These are phyloP conservation scores for Chlorophyllum brunneum DNA, from an alignment of 768 basidiomycete species.

Conservation along the genomic window DNA sequence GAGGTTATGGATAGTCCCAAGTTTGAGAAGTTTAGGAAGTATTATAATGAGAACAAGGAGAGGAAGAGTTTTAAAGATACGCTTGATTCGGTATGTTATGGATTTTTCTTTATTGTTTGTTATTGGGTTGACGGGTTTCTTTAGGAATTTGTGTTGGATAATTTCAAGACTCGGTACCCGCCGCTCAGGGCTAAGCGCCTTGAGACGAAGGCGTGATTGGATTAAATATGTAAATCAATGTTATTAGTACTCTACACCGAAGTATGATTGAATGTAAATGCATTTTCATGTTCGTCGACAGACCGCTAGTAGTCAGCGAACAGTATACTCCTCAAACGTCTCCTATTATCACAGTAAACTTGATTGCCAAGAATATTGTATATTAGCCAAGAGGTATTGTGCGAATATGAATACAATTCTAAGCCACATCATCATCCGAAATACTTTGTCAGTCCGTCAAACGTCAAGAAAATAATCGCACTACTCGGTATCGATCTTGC, in stretches of 20 bases:
- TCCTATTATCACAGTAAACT: no score
- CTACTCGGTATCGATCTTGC: constrained; percentile 83
- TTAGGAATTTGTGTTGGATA: neutral
- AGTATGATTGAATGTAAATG: no score
- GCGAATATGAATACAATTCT: neutral
- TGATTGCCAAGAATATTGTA: no score
- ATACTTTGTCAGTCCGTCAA: constrained; percentile 64
- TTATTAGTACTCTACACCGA: no score
- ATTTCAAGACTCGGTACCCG: neutral
- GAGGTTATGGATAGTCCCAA: constrained; percentile 37
- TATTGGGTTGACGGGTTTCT: neutral
- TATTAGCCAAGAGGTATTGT: no score
- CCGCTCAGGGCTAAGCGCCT: neutral
- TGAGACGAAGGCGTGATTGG: no score
- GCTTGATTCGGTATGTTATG: constrained; percentile 47
- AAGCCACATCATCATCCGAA: constrained; percentile 26
- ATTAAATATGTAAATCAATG: no score
- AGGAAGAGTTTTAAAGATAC: constrained; percentile 54
- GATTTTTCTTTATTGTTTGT: neutral
- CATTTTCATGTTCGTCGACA: no score
- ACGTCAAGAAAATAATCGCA: constrained; percentile 91
- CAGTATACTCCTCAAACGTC: no score
- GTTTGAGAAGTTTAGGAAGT: constrained; percentile 46
- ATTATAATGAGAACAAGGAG: constrained; percentile 40
- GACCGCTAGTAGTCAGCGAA: no score